Evolutionary conservation across 2,329 filamentous ascomycete species (phyloP).

Genomic region (Xylariomycetidae sp.): DNA sequence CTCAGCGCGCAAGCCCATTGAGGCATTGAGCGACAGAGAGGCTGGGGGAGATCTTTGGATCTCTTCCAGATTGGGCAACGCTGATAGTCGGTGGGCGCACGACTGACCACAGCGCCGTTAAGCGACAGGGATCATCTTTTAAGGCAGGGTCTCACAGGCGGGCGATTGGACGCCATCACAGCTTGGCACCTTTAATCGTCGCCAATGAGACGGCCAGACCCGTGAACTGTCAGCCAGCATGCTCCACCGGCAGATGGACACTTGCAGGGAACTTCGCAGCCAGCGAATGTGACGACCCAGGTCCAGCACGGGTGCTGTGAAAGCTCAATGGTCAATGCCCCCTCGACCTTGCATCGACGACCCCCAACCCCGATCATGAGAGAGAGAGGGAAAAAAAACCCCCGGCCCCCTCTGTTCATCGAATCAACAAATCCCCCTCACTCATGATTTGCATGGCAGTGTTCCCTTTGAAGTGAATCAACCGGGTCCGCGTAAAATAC

Average conservation of each 20-base stretch:
- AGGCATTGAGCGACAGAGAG: too few species aligned
- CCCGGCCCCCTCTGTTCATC: conserved; percentile 10
- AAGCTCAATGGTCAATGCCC: conserved; percentile 12
- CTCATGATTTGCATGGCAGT: too few species aligned
- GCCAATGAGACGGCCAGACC: conserved; percentile 18
- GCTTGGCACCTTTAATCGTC: conserved; percentile 5
- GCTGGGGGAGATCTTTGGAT: too few species aligned
- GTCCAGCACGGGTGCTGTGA: conserved; percentile 15
- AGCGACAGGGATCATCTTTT: background rate
- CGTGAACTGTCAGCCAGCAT: conserved; percentile 6
- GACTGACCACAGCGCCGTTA: too few species aligned
- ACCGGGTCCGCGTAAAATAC: too few species aligned
- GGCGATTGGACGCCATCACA: conserved; percentile 2
- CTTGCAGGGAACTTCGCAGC: conserved; percentile 15
- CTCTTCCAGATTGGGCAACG: too few species aligned
- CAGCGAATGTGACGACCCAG: conserved; percentile 8
- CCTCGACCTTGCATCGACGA: conserved; percentile 9
- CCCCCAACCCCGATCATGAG: too few species aligned
- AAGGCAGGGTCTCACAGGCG: background rate
- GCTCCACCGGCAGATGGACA: conserved; percentile 6
- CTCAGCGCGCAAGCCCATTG: too few species aligned
- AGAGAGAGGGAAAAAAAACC: too few species aligned
- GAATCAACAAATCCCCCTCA: too few species aligned
- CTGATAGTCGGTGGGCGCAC: too few species aligned
- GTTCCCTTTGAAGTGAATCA: too few species aligned